These are phyloP conservation scores for Rhodotorula graminis DNA, from an alignment of 768 basidiomycete genomes.

Conservation along the genomic window DNA sequence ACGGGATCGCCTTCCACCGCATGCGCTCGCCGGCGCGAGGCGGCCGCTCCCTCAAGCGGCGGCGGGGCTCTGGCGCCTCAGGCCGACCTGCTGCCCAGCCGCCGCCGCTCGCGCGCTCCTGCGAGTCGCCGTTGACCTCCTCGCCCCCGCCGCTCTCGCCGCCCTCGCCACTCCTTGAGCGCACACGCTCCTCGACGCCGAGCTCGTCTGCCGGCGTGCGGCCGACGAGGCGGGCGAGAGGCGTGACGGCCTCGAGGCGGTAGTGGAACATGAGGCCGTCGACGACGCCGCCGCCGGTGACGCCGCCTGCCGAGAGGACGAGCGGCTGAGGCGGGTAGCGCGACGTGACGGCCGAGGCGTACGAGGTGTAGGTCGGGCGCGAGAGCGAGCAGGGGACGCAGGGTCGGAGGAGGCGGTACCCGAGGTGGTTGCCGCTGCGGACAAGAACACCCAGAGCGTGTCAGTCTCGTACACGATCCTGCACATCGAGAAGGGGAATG, in stretches of 20 bases:
- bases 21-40: constrained; percentile 7
- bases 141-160: not conserved
- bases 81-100: not conserved
- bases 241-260: not conserved
- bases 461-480: rapidly evolving
- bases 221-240: not conserved
- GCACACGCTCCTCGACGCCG: not conserved
- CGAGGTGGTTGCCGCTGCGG: constrained; percentile 7
- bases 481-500: not conserved
- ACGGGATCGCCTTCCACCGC: constrained; percentile 23
- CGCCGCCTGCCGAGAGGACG: constrained; percentile 15
- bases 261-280: constrained; percentile 25
- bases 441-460: too few relatives aligned
- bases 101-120: not conserved
- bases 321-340: not conserved
- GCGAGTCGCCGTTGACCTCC: not conserved
- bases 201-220: not conserved
- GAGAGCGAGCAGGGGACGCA: constrained; percentile 11
- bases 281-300: constrained; percentile 25
- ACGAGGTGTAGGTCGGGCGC: constrained; percentile 8
- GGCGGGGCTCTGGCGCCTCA: not conserved
- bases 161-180: not conserved
- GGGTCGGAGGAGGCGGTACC: constrained; percentile 25
- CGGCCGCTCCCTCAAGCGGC: not conserved
- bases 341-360: constrained; percentile 7